phyloP scores from a whole-genome alignment of 1,284 basidiomycete genomes.

The Fistulinella cinereoalba region DNA sequence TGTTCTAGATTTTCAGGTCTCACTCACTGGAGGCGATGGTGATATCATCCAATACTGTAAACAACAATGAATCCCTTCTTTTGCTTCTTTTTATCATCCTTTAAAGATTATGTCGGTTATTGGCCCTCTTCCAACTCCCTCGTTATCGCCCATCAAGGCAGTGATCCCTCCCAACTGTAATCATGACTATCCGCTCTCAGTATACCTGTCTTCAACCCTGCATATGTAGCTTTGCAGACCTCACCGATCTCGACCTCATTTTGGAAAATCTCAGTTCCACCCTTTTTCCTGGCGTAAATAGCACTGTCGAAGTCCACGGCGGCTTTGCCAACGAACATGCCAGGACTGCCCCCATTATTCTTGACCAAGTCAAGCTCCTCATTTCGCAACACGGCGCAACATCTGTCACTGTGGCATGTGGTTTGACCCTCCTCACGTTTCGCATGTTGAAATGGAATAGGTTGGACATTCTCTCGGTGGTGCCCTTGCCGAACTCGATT shows the following conservation, averaged over 20 bases:
- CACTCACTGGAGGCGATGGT: conserved; percentile 40
- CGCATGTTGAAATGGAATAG: conserved; percentile 27
- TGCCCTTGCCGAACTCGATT: conserved; percentile 51
- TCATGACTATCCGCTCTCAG: background rate
- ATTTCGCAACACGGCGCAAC: conserved; percentile 34
- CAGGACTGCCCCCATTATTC: conserved; percentile 38
- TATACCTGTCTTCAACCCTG: background rate
- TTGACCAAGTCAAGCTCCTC: conserved; percentile 38
- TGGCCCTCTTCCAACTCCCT: conserved; percentile 29
- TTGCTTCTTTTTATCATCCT: conserved; percentile 1
- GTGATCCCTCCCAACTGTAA: conserved; percentile 31
- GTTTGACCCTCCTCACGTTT: background rate
- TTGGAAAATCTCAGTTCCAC: conserved; percentile 26
- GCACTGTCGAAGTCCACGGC: conserved; percentile 31
- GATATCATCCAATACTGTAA: conserved; percentile 38
- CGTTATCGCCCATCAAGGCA: conserved; percentile 38
- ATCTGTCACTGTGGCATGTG: conserved; percentile 38
- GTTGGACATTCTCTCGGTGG: conserved; percentile 58
- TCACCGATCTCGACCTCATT: conserved; percentile 33
- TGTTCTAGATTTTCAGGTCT: conserved; percentile 35
- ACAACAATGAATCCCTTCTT: conserved; percentile 10
- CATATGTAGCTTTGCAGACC: conserved; percentile 26
- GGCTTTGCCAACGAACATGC: conserved; percentile 37
- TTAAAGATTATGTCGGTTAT: conserved; percentile 36
- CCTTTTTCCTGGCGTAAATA: conserved; percentile 37